Base-by-base conservation (phyloP, 345 rosid genomes). In the Tarenaya hassleriana region DNA sequence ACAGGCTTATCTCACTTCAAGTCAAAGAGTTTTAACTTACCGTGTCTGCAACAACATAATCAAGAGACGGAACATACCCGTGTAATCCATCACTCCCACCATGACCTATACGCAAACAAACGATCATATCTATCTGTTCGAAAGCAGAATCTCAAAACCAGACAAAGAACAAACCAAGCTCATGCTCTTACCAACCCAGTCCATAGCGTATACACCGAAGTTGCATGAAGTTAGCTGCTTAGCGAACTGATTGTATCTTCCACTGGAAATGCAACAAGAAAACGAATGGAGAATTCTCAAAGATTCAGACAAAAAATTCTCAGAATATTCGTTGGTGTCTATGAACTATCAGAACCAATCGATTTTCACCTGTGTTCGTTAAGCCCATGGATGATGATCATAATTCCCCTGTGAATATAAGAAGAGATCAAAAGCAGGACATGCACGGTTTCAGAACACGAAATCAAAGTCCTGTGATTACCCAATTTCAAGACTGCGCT, bases 51-150 rank as follows among this genome's bases (percentile, higher is more conserved):
- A 79, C 95, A 53, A 92, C 98, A 41, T 80, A 79, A 59, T 92
- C 97, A 42, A 92, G 88, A 50, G 98, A 92, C 72, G 98, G 98
- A 71, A 92, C 95, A 33, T 85, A 88, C 40, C 98, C 98, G 61
- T 92, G 98, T 78, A 92, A 79, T 27, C 97, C 97, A 66, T 92
- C 98, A n/a, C 97, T 92, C 32, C 98, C 98, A 52, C 98, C 98
- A 49, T 92, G 98, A 64, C 98, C 98, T 92, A 67, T 11, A 55
- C 31, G 60, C 53, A 3, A 47, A 37, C 49, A 49, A 31, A 29
- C 52, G 41, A 66, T 56, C 46, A 59, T 13, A 58, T 58, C 58
- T 41, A 62, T 53, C 68, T 50, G 63, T 62, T 62, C 47, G 62
- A 67, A 68, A 58, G 11, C 63, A 55, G 58, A 67, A 40, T 56